Conservation (phyloP, 768 basidiomycete species). For the Suillus americanus region DNA sequence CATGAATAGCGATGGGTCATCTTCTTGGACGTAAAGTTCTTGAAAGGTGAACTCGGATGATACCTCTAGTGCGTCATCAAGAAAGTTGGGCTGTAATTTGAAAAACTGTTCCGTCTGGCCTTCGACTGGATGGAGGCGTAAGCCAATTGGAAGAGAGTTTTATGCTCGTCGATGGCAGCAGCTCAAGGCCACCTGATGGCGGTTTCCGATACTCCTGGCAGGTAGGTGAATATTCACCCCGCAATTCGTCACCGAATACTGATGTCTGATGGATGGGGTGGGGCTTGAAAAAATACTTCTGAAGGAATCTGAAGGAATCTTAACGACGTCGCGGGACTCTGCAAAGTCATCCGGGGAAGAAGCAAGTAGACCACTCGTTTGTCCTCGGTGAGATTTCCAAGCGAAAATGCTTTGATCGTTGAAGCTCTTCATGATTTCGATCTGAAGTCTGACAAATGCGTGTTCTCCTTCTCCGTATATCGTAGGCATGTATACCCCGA, state of each 20-base stretch:
- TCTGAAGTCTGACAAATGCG: constrained; percentile 27
- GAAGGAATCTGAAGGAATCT: no score
- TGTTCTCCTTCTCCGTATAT: constrained; percentile 25
- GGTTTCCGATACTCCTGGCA: background rate
- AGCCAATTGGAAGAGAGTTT: background rate
- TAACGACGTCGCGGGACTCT: no score
- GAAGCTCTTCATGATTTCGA: constrained; percentile 18
- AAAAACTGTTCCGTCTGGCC: background rate
- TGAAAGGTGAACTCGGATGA: background rate
- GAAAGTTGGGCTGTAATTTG: background rate
- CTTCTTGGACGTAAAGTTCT: background rate
- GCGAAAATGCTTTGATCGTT: constrained; percentile 28
- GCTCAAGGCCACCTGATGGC: background rate
- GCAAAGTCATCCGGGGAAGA: constrained; percentile 5
- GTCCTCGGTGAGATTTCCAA: constrained; percentile 12
- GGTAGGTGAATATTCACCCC: background rate
- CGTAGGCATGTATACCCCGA: constrained; percentile 19
- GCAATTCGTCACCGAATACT: no score
- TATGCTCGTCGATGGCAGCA: background rate
- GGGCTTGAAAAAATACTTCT: no score
- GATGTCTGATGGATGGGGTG: no score
- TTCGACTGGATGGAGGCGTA: background rate
- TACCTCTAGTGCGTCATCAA: background rate
- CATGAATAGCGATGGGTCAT: background rate
- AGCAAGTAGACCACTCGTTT: constrained; percentile 24